Base-by-base conservation (phyloP, 352 stramenopile genomes). In the Elongisporangium undulatum region DNA sequence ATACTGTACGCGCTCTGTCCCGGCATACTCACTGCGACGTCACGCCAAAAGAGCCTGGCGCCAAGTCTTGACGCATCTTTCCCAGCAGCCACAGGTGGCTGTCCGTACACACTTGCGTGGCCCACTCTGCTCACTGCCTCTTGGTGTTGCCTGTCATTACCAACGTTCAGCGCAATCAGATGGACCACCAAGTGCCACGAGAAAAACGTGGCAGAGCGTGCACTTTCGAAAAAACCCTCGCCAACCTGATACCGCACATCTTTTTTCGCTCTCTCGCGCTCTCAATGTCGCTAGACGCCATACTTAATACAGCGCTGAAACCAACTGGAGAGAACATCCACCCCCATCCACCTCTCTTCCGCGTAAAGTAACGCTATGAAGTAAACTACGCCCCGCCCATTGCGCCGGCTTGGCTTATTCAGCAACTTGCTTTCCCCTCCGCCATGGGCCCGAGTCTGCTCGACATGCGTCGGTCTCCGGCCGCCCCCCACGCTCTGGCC, bases 311-410 rank as follows among this genome's bases (percentile, higher is more conserved):
- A 4, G 1, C 5, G 8, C 29, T 15, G 29, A 13, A 41, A 41
- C 8, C 13, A 41, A 41, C 29, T 41, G 5, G 29, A 41, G 29
- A 41, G 29, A 41, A 41, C 29, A 41, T 41, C 29, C 29, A 41
- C 29, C 29, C 29, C 29, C 29, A 41, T n/a, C n/a, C n/a, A n/a
- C n/a, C 29, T 41, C 29, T 6, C 29, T 41, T 41, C 29, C 29
- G 4, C 15, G 16, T 4, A 50, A 59, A 59, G 55, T 59, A 59
- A n/a, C 55, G 20, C 39, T 45, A 53, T 39, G 13, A 59, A 53
- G 39, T 59, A 53, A 53, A 39, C 8, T 29, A 19, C 21, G 19
- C 19, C 23, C 38, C 21, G 29, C 29, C 29, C 29, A 34, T 34
- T 34, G 24, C 24, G 24, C 24, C n/a, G n/a, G 24, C 24, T 34